Evolutionary conservation across 2,329 filamentous ascomycete genomes (phyloP), one percentile per base, ranked within the genome.

Genomic region (Didymella glomerata): DNA sequence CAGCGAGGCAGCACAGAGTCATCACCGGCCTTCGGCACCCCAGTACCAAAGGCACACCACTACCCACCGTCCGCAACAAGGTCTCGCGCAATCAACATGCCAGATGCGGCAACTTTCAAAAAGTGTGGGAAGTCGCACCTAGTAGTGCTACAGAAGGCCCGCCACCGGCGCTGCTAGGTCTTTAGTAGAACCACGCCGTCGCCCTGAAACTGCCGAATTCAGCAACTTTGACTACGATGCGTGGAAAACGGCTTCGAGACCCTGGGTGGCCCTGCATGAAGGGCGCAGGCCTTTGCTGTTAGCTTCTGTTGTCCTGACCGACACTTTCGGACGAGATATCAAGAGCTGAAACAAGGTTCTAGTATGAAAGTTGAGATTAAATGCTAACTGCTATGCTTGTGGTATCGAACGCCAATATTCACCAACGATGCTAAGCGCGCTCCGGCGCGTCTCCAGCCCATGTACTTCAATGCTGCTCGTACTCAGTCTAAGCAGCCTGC

Each of bases 401-500:
- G 20, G 20, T 41, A 41, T 41, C 20, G 20, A 41, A 41, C 38
- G 20, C 38, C 38, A 3, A 41, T 13, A 40, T 18, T 40, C 30
- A 22, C 9, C 10, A 11, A 22, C 18, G 10, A 40, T 22, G 18
- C 36, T 14, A 11, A n/a, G 34, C 36, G 18, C 36, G 11, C 36
- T 10, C 36, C 3, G 18, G 9, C 36, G 18, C 36, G 20, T 40
- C 36, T 20, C 10, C 36, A 20, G 13, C 11, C 30, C 30, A 16
- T 1, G 14, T 16, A 14, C 11, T 14, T 10, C 30, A 32, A 32
- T 32, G 20, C 38, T 24, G 14, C 38, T 14, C 38, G 10, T 41
- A 13, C 10, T 24, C 13, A n/a, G 16, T 25, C 41, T 54, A 72
- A 34, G 53, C 65, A 27, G 48, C 48, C 61, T 68, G 57, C 54